Base-by-base conservation (phyloP, 257 asterid genomes). In the Forsythia suspensa region DNA sequence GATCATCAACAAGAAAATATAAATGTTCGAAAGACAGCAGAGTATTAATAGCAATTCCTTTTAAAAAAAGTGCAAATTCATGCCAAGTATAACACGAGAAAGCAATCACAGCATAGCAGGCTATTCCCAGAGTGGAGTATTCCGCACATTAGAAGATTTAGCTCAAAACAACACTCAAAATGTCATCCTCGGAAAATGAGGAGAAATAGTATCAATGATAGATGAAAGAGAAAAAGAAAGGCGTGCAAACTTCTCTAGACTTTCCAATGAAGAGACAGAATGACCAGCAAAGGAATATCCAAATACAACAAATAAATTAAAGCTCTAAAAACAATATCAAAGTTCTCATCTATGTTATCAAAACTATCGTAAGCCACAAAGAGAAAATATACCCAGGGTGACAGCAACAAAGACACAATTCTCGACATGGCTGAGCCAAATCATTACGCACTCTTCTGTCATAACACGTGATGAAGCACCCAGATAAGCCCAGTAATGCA, bases 371-470 rank as follows among this genome's bases (percentile, higher is more conserved):
- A 61, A 71, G 83, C 57, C 73, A 68, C 16, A 34, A 73, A n/a
- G 36, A 79, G 73, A 72, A 55, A 69, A 4, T 67, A 70, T 91
- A 95, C 99, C 98, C 97, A 51, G 99, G 97, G 72, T 93, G 99
- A 84, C 98, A 95, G 86, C 99, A 95, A 84, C 97, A 93, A 80
- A 93, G 90, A 72, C 99, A 95, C 86, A 95, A 80, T 81, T 95
- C 98, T 74, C 99, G 87, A 81, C 99, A 95, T 71, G 99, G 99
- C 87, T 95, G 99, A 81, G 99, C 97, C 71, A 95, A 87, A 88
- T 95, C 98, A 67, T 86, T 95, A 75, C 98, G 94, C 85, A 95
- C 98, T 88, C 98, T 85, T 86, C 99, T 88, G 85, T 95, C 99
- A 78, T 93, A 95, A 81, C 98, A 95, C 63, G 99, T 95, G 71